Evolutionary conservation across 2,329 filamentous ascomycete species (phyloP).

Genomic region (Macrophomina pseudophaseolina): DNA sequence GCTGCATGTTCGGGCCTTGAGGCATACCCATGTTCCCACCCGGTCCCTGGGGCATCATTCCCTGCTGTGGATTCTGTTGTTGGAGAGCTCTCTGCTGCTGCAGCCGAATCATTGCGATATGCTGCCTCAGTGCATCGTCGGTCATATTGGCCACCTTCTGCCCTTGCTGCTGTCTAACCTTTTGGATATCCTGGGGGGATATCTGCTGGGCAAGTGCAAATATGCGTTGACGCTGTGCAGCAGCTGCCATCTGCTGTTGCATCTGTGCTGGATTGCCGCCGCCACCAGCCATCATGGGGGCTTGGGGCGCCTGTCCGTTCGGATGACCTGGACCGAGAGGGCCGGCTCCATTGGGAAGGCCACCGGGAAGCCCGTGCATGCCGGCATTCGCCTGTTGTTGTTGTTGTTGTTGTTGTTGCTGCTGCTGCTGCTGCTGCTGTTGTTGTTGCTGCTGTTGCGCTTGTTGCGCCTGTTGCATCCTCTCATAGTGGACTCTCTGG

Average conservation of each 20-base stretch:
- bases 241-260: constrained; percentile 20
- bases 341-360: constrained; percentile 19
- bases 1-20: constrained; percentile 32
- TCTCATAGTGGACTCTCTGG: constrained; percentile 51
- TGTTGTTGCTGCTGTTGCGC: constrained; percentile 32
- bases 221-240: constrained; percentile 18
- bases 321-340: constrained; percentile 27
- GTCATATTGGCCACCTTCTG: constrained; percentile 35
- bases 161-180: constrained; percentile 26
- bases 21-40: constrained; percentile 23
- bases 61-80: constrained; percentile 36
- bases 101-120: constrained; percentile 36
- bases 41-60: constrained; percentile 38
- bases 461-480: constrained; percentile 40
- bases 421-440: constrained; percentile 32
- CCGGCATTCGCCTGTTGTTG: constrained; percentile 29
- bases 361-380: constrained; percentile 11
- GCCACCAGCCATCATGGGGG: constrained; percentile 46
- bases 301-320: constrained; percentile 42
- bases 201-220: constrained; percentile 14
- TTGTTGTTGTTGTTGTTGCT: constrained; percentile 28
- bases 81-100: constrained; percentile 40
- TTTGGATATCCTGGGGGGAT: constrained; percentile 26
- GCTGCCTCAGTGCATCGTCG: constrained; percentile 50
- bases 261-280: constrained; percentile 7